These are phyloP conservation scores for Podospora appendiculata DNA, from an alignment of 495 filamentous ascomycete species.

Conservation along the genomic window DNA sequence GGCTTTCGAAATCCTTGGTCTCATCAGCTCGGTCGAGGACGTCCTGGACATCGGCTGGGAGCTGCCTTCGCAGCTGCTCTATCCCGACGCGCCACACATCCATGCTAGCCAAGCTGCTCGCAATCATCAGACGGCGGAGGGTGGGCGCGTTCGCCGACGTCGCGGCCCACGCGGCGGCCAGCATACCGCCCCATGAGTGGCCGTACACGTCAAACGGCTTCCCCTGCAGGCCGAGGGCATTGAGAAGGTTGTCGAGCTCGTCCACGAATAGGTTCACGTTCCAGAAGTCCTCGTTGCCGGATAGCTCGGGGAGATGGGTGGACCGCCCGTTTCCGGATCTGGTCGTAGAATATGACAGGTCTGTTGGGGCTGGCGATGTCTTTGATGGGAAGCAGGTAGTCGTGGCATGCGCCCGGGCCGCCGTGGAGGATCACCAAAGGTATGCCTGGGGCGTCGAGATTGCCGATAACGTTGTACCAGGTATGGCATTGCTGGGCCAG, in stretches of 20 bases:
- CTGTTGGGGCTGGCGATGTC: constrained; percentile 18
- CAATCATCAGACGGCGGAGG: background rate
- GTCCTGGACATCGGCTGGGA: background rate
- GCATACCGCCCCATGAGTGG: constrained; percentile 46
- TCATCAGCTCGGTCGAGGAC: background rate
- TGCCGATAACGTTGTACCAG: constrained; percentile 3
- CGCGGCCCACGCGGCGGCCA: constrained; percentile 26
- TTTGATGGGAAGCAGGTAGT: constrained; percentile 32
- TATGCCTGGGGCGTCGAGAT: background rate
- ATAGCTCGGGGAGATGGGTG: constrained; percentile 37
- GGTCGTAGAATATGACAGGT: constrained; percentile 49
- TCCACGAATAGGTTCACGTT: constrained; percentile 34
- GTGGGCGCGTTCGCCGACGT: background rate
- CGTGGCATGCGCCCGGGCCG: constrained; percentile 38
- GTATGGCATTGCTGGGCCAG: background rate
- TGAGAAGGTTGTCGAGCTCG: constrained; percentile 43
- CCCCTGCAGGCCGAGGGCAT: constrained; percentile 24
- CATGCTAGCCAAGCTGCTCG: constrained; percentile 6
- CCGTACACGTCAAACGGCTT: constrained; percentile 35
- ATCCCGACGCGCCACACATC: background rate
- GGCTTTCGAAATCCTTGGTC: background rate
- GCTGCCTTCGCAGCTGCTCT: background rate
- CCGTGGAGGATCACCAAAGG: constrained; percentile 27
- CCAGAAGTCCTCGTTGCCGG: constrained; percentile 40
- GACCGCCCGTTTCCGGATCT: constrained; percentile 41